Evolutionary conservation across 1,139 yeast species (phyloP), one percentile per base, ranked within the genome.

Genomic region (Taphrina deformans): DNA sequence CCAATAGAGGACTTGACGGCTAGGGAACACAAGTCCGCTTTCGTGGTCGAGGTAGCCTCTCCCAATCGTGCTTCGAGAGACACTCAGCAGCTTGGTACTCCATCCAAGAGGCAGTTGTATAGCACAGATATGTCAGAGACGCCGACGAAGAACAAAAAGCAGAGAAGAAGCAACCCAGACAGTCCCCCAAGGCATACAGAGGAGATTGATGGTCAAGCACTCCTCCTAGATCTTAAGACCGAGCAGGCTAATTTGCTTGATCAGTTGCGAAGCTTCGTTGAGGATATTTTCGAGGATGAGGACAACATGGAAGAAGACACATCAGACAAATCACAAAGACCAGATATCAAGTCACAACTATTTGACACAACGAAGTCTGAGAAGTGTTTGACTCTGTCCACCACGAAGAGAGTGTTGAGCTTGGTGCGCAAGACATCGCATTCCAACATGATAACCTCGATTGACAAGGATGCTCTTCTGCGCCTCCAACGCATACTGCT

Each of bases 251-350:
- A 18, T 7, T 44, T 56, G 5, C 38, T 62, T 4, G 68, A 65
- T 3, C 40, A 24, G 3, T 52, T 68, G 5, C 53, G 52, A 40
- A 29, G 38, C 16, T 14, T 68, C 9, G 58, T 71, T 10, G 70
- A 68, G n/a, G 62, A 55, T 12, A 67, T 71, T 18, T 70, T 71
- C 63, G 70, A 68, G 27, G 69, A 72, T 0, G 71, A 71, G 46
- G 73, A 71, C 27, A 38, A 61, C 6, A 27, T 51, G 5, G 70
- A 56, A 24, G 44, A n/a, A 14, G 70, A 69, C 29, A 66, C 69
- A 7, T 70, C 67, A n/a, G 67, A 63, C 77, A 14, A 72, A 78
- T 51, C 69, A 72, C 9, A 84, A 82, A 55, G 80, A 79, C 67
- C 77, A 74, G 10, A n/a, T 21, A 55, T 35, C 59, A 14, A 16